A percentile compares a stretch with the other conserved stretches of the same genome.
phyloP scores from a whole-genome alignment of 2,329 filamentous ascomycete species.

The Fusarium equiseti region DNA sequence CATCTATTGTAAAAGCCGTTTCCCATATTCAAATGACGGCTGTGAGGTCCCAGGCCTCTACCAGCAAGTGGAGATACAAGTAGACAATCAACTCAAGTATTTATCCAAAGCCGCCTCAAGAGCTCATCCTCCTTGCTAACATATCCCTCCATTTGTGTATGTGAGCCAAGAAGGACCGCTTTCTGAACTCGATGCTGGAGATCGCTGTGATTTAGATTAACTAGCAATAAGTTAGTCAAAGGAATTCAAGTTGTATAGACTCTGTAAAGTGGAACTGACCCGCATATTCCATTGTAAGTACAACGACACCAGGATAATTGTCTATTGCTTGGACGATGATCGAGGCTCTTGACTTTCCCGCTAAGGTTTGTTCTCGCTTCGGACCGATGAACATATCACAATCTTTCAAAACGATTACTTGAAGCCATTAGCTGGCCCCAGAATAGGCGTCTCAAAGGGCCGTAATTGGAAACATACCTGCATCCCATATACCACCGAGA shows the following conservation, averaged over 20 bases:
- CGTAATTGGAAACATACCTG: background rate
- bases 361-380: background rate
- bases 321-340: fast-evolving
- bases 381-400: background rate
- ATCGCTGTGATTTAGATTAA: no score
- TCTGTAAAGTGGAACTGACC: background rate
- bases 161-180: no score
- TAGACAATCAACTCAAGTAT: fast-evolving
- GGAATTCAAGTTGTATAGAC: fast-evolving
- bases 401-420: background rate
- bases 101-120: no score
- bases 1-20: no score
- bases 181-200: no score
- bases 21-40: no score
- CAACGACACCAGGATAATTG: background rate
- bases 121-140: no score
- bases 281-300: background rate
- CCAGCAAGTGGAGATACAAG: fast-evolving
- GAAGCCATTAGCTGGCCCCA: background rate
- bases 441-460: fast-evolving
- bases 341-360: background rate
- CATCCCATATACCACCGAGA: background rate
- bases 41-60: no score
- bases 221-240: background rate
- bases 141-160: no score